A percentile compares a stretch with the other conserved stretches of the same genome.
Evolutionary conservation across 1,139 yeast species (phyloP).

Genomic region (Suhomyces bolitotheri): DNA sequence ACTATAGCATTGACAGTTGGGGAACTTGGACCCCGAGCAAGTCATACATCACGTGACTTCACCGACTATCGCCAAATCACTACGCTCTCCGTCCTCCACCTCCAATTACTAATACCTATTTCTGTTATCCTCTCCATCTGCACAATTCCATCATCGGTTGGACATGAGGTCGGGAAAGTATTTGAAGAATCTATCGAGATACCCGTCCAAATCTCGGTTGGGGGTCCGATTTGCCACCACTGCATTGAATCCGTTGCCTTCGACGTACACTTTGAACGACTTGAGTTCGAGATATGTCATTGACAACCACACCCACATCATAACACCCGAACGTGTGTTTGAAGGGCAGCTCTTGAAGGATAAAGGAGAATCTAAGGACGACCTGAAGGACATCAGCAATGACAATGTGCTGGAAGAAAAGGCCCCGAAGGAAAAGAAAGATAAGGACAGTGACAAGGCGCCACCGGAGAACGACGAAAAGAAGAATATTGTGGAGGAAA

Average conservation of each 20-base stretch:
- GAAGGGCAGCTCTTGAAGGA: constrained; percentile 2
- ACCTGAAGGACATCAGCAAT: constrained; percentile 1
- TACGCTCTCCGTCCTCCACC: background rate
- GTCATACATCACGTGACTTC: constrained; percentile 13
- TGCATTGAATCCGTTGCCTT: constrained; percentile 12
- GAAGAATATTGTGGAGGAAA: constrained; percentile 9
- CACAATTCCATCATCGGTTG: too few species aligned
- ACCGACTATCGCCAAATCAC: constrained; percentile 9
- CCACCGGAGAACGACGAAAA: constrained; percentile 7
- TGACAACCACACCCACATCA: constrained; percentile 6
- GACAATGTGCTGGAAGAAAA: constrained; percentile 6
- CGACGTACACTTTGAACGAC: constrained; percentile 9
- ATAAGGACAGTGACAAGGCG: constrained; percentile 4
- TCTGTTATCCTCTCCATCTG: too few species aligned
- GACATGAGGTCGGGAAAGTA: constrained; percentile 9
- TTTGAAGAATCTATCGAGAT: constrained; percentile 8
- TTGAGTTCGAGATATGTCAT: constrained; percentile 9
- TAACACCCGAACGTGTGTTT: constrained; percentile 2
- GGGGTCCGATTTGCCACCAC: constrained; percentile 12
- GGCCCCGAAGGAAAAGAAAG: constrained; percentile 8
- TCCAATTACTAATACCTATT: constrained; percentile 1
- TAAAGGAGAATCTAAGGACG: constrained; percentile 2
- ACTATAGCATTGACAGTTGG: too few species aligned
- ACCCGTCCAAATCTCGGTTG: constrained; percentile 3
- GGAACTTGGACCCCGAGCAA: too few species aligned